Base-by-base conservation (phyloP, 352 stramenopile species). In the Thraustochytrium sp. region DNA sequence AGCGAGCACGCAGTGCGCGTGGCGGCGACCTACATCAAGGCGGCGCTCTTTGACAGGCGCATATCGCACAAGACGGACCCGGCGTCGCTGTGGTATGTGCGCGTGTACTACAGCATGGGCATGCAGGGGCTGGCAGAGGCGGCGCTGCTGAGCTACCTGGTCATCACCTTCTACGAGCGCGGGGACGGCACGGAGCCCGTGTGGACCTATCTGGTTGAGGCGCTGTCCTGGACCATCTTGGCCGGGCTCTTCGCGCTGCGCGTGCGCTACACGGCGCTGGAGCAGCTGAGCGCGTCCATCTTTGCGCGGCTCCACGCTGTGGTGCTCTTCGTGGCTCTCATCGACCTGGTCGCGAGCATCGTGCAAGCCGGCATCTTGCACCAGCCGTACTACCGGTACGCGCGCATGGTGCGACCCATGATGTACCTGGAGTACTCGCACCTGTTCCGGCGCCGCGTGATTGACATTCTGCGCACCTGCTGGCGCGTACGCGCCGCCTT, bases 371-470 rank as follows among this genome's bases (percentile, higher is more conserved):
- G 26, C 11, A n/a, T 75, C 23, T 18, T n/a, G 1, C 3, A 51
- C 5, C 13, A 13, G 11, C 42, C 48, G 46, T 44, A 61, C 49
- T 80, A 65, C 38, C 68, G 68, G n/a, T 80, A 65, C 38, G 68
- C 68, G 31, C 68, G 68, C 34, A 34, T 80, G 13, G 68, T 80
- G 26, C 68, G 68, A 26, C 68, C 68, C 9, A 23, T 80, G 11
- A 13, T 80, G 34, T 42, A 80, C 29, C 68, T 80, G 21, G 68
- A 80, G 68, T 80, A 80, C 51, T 63, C 31, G 18, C 68, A 80
- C 2, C 18, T 80, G 37, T 42, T 80, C 21, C 68, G 68, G 1
- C 29, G 68, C 11, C 68, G 68, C 49, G 68, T 63, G 13, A 40
- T 80, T 21, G 68, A 80, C 34, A 80, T 80, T 65, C 51, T 80